Conservation (phyloP, 2,329 filamentous ascomycete genomes). For the Botrytis elliptica region DNA sequence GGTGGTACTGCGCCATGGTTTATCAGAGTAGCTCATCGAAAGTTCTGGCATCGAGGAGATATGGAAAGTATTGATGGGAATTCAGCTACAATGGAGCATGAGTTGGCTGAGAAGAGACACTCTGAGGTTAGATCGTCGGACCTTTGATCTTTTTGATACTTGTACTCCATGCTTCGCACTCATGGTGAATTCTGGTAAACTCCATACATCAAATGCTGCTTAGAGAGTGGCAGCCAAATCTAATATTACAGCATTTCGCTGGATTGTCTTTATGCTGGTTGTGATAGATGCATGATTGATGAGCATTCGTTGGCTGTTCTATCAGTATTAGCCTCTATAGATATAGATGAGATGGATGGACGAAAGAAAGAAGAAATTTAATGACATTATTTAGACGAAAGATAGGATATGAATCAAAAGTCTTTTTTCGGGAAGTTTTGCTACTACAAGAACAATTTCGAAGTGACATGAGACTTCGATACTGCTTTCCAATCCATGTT, state of each 20-base stretch:
- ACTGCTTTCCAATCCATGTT: no score
- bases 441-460: neutral
- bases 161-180: neutral
- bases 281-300: neutral
- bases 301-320: neutral
- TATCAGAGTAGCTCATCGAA: constrained; percentile 36
- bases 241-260: neutral
- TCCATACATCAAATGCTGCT: neutral
- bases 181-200: neutral
- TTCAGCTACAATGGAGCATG: constrained; percentile 18
- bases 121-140: constrained; percentile 10
- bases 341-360: neutral
- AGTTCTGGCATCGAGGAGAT: constrained; percentile 27
- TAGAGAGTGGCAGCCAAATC: no score
- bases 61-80: constrained; percentile 22
- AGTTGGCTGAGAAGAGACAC: constrained; percentile 18
- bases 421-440: neutral
- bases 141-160: neutral
- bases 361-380: neutral
- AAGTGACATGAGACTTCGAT: no score
- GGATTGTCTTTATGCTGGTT: no score
- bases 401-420: neutral
- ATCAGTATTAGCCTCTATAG: neutral
- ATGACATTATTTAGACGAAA: neutral
- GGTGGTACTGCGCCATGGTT: constrained; percentile 57